Conservation (phyloP, 2,329 filamentous ascomycete species). For the Fusarium liriodendri region DNA sequence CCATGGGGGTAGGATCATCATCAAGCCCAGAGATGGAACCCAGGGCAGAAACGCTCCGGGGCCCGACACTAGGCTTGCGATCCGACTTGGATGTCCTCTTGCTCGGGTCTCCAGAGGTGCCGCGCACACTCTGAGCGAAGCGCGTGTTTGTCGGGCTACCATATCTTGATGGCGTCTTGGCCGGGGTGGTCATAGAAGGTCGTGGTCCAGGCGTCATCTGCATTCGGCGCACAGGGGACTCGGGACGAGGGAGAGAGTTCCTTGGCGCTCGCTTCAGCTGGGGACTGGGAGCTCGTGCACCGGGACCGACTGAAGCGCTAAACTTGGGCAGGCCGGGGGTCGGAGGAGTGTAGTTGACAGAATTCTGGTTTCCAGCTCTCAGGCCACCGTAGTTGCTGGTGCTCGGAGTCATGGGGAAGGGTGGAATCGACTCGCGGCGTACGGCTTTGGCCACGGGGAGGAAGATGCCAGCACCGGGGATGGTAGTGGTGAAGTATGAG, state of each 20-base stretch:
- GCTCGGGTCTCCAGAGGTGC: constrained; percentile 69
- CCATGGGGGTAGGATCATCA: constrained; percentile 67
- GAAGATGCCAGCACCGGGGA: constrained; percentile 91
- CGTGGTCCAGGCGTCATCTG: constrained; percentile 71
- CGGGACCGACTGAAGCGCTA: constrained; percentile 86
- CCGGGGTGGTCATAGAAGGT: constrained; percentile 67
- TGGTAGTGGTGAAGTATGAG: constrained; percentile 83
- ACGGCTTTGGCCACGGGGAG: constrained; percentile 86
- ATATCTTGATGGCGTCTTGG: constrained; percentile 47
- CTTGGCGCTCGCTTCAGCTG: constrained; percentile 74
- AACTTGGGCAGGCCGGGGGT: constrained; percentile 79
- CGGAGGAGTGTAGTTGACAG: constrained; percentile 71
- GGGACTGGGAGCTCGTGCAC: constrained; percentile 75
- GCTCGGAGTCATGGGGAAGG: constrained; percentile 74
- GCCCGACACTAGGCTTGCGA: constrained; percentile 63
- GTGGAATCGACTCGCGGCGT: constrained; percentile 70
- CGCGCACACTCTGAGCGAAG: constrained; percentile 73
- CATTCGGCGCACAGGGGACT: constrained; percentile 82
- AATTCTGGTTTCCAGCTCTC: constrained; percentile 66
- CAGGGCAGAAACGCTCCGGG: constrained; percentile 70
- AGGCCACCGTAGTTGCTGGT: constrained; percentile 69
- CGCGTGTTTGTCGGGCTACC: constrained; percentile 61
- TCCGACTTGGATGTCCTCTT: constrained; percentile 63
- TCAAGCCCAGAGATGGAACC: constrained; percentile 65
- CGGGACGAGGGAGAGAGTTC: constrained; percentile 85